A percentile compares a stretch with the other conserved stretches of the same genome.
Evolutionary conservation across 1,284 basidiomycete genomes (phyloP).

Genomic region (Austroboletus novae-zelandiae): DNA sequence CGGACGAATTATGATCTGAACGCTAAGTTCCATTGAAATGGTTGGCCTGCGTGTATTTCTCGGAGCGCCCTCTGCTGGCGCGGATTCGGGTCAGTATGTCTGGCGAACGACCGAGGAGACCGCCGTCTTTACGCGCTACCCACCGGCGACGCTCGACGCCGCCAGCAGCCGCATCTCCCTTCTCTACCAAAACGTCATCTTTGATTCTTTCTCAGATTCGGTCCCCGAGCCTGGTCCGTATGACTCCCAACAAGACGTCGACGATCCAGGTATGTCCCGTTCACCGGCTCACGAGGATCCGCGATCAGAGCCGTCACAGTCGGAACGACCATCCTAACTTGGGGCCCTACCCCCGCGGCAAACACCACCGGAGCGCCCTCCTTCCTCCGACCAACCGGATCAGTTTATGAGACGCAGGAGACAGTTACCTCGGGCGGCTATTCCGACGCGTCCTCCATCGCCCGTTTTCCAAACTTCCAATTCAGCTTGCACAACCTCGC

Average conservation of each 20-base stretch:
- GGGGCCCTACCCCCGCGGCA: conserved; percentile 46
- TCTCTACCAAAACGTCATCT: conserved; percentile 66
- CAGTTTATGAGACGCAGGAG: conserved; percentile 45
- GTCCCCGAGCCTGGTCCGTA: conserved; percentile 15
- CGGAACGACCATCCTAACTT: conserved; percentile 49
- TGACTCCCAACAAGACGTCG: conserved; percentile 11
- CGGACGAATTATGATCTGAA: no score
- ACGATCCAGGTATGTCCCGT: conserved; percentile 18
- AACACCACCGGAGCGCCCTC: conserved; percentile 23
- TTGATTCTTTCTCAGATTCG: conserved; percentile 43
- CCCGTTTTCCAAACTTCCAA: conserved; percentile 63
- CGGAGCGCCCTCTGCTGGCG: conserved; percentile 42
- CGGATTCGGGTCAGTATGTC: conserved; percentile 27
- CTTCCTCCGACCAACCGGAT: conserved; percentile 34
- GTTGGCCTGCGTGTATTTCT: conserved; percentile 42
- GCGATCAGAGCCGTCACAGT: conserved; percentile 29
- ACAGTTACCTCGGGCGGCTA: conserved; percentile 43
- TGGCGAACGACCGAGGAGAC: conserved; percentile 39
- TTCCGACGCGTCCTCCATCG: conserved; percentile 65
- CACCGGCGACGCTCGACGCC: conserved; percentile 54
- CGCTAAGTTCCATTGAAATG: conserved; percentile 9
- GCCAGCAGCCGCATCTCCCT: conserved; percentile 61
- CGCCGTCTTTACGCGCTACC: conserved; percentile 23
- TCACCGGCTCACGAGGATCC: conserved; percentile 8
- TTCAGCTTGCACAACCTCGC: conserved; percentile 59